Base-by-base conservation (phyloP, 345 rosid genomes). In the Cardamine chenopodiifolia region DNA sequence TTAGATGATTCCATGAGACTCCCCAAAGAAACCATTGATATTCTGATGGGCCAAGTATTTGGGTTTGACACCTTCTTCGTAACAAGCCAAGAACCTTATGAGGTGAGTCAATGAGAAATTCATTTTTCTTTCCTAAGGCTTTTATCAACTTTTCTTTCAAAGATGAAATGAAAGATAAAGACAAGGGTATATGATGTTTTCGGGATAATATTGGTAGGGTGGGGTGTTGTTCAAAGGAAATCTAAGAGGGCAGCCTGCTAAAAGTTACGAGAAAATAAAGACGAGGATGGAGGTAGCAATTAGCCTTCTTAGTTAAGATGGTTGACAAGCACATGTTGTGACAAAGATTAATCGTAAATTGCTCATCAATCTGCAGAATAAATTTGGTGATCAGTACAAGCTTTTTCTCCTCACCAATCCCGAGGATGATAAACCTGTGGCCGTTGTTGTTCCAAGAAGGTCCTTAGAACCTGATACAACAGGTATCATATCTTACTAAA, bases 1-100 rank as follows among this genome's bases (percentile, higher is more conserved):
- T 68, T 89, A 78, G 96, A 88, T 81, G 97, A 88, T 62, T 82
- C 84, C 59, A 80, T 85, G 58, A 89, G 96, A 82, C 88, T 94
- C 76, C 79, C 97, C 20, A 94, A 94, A 76, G 90, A 81, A 82
- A 89, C 93, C 56, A 83, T 91, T 50, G 95, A 87, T 61, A 83
- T 90, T 72, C 88, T 94, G 11, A 94, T 82, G 86, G 91, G 87
- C 40, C 97, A 89, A 91, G 97, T 91, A 72, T 94, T 94, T 53
- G 98, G 93, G 31, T 94, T 94, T 77, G 98, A 94, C 77, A 91
- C 96, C 11, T 91, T 89, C 78, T 94, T 91, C 52, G 98, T 94
- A 65, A 94, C 97, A 50, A 91, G 91, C 83, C 92, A 94, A 79
- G 98, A 91, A 81, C 98, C 97, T 31, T 94, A 91, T 80, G 95